Evolutionary conservation across 768 basidiomycete species (phyloP).

Genomic region (Tulasnella sp.): DNA sequence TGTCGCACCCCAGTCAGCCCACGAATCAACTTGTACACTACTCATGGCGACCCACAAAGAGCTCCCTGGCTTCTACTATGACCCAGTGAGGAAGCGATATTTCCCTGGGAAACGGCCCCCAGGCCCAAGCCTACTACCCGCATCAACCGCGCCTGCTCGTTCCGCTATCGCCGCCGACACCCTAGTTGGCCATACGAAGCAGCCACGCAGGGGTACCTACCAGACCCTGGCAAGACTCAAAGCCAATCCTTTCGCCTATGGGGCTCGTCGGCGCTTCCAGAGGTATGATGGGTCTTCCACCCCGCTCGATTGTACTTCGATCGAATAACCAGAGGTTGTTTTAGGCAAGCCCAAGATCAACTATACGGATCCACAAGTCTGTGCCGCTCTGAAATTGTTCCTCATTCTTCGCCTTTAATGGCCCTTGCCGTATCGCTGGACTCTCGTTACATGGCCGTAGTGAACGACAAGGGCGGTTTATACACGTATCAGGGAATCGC

Average conservation of each 20-base stretch:
- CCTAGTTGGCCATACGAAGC: not conserved
- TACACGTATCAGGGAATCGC: not conserved
- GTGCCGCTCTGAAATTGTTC: not conserved
- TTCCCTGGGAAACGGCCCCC: constrained; percentile 23
- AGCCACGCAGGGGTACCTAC: not conserved
- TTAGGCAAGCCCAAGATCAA: not conserved
- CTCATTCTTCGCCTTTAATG: not conserved
- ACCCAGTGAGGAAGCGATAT: constrained; percentile 26
- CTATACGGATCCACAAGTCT: not conserved
- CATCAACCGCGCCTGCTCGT: not conserved
- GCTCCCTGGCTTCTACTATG: constrained; percentile 27
- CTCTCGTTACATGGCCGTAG: not conserved
- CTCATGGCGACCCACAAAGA: constrained; percentile 4
- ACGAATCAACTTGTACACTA: not conserved
- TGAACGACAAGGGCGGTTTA: not conserved
- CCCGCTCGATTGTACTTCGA: not conserved
- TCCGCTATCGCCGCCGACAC: not conserved
- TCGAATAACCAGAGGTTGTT: not conserved
- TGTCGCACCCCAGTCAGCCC: not conserved
- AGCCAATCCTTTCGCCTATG: not conserved
- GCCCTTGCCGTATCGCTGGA: not conserved
- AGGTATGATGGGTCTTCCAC: not conserved
- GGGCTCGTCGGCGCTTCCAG: not conserved
- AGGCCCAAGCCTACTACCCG: not conserved
- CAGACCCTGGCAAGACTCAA: not conserved